Evolutionary conservation across 1,284 basidiomycete genomes (phyloP).

Genomic region (Leccinum pallidistipes): DNA sequence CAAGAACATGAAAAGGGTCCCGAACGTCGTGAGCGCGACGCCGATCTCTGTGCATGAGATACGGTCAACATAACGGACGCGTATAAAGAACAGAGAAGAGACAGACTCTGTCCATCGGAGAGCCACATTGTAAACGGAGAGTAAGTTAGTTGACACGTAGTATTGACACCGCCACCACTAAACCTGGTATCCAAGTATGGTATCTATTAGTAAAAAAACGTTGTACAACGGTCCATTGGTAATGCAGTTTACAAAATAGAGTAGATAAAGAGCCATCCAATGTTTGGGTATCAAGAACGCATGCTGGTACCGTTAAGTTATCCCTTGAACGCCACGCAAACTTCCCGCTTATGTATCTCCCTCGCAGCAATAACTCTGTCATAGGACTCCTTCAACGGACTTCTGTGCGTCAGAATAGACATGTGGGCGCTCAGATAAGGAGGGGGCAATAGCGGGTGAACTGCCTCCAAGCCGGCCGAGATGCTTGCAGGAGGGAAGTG

Average conservation of each 20-base stretch:
- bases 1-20: slow-evolving; percentile 93
- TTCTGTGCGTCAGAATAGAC: slow-evolving; percentile 60
- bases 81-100: neutral
- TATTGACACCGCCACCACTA: slow-evolving; percentile 22
- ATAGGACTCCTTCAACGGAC: slow-evolving; percentile 66
- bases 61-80: neutral
- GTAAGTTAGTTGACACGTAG: slow-evolving; percentile 21
- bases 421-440: slow-evolving; percentile 70
- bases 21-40: slow-evolving; percentile 97
- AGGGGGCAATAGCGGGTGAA: slow-evolving; percentile 66
- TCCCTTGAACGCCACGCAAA: slow-evolving; percentile 2
- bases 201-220: slow-evolving; percentile 16
- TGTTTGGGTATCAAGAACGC: slow-evolving; percentile 26
- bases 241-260: slow-evolving; percentile 25
- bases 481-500: slow-evolving; percentile 59
- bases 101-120: slow-evolving; percentile 65
- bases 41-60: slow-evolving; percentile 72
- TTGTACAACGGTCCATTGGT: slow-evolving; percentile 17
- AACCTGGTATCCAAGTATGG: slow-evolving; percentile 1
- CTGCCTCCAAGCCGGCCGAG: slow-evolving; percentile 50
- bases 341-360: slow-evolving; percentile 30
- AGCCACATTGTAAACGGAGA: slow-evolving; percentile 55
- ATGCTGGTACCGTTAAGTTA: slow-evolving; percentile 1
- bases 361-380: slow-evolving; percentile 65
- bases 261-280: slow-evolving; percentile 16